phyloP scores from a whole-genome alignment of 495 filamentous ascomycete genomes.

The Penicillium odoratum region DNA sequence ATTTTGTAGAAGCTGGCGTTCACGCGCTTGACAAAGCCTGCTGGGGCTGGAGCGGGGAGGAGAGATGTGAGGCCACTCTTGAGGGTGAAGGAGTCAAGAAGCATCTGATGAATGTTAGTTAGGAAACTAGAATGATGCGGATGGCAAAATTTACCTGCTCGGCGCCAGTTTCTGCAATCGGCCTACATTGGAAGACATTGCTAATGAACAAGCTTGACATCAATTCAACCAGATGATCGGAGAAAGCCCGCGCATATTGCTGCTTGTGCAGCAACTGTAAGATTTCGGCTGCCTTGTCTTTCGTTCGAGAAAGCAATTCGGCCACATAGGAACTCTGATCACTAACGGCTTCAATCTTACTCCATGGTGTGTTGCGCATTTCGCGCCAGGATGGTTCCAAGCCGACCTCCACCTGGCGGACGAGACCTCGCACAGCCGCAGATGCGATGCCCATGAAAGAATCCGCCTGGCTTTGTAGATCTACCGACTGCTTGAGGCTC shows the following conservation, averaged over 20 bases:
- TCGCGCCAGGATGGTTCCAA: constrained; percentile 90
- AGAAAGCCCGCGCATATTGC: constrained; percentile 92
- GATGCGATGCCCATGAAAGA: constrained; percentile 94
- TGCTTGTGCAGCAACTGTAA: constrained; percentile 81
- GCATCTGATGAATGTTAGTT: constrained; percentile 57
- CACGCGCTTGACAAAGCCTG: constrained; percentile 83
- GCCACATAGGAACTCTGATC: constrained; percentile 92
- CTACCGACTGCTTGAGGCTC: constrained; percentile 70
- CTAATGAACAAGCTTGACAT: constrained; percentile 74
- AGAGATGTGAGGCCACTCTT: constrained; percentile 70
- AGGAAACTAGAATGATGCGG: not conserved
- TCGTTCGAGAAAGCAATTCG: constrained; percentile 72
- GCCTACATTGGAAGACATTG: constrained; percentile 84
- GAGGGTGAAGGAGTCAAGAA: constrained; percentile 89
- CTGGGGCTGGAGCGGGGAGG: constrained; percentile 48
- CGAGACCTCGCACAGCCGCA: constrained; percentile 79
- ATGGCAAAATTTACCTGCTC: constrained; percentile 65
- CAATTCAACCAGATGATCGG: constrained; percentile 88
- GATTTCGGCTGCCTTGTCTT: constrained; percentile 68
- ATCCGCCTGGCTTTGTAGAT: constrained; percentile 89
- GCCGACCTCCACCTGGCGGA: constrained; percentile 76
- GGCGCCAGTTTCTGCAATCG: constrained; percentile 90
- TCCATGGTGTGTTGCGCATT: constrained; percentile 97
- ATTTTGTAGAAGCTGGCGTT: constrained; percentile 81
- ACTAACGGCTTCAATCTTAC: constrained; percentile 87